A percentile compares a stretch with the other conserved stretches of the same genome.
phyloP scores from a whole-genome alignment of 106 monocot species.

The Chionographis japonica region DNA sequence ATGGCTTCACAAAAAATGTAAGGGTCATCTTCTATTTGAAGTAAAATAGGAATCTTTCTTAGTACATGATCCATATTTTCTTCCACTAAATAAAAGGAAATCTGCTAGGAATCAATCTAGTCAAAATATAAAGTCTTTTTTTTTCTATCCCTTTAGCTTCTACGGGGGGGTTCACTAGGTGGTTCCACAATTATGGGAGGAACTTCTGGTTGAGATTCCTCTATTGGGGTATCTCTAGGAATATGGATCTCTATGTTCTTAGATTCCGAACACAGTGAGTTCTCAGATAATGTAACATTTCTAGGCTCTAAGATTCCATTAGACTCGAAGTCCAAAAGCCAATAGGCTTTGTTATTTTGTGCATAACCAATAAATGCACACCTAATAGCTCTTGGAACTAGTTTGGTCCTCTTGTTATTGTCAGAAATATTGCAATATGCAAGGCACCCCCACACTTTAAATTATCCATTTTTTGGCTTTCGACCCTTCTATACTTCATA shows the following conservation, averaged over 20 bases:
- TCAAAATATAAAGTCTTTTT: background rate
- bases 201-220: background rate
- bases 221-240: background rate
- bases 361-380: constrained; percentile 3
- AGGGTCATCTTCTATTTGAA: background rate
- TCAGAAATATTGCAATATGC: background rate
- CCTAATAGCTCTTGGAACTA: background rate
- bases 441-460: background rate
- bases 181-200: background rate
- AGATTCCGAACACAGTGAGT: background rate
- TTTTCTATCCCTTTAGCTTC: background rate
- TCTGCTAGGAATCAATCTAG: background rate
- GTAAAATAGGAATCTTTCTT: background rate
- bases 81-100: background rate
- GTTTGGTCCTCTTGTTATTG: background rate
- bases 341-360: background rate
- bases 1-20: background rate
- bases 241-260: background rate
- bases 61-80: background rate
- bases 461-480: constrained; percentile 3
- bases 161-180: background rate
- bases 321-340: background rate
- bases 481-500: constrained; percentile 6
- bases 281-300: background rate
- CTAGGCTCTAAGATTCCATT: background rate